Percentiles rank a stretch among this genome's conserved stretches.
phyloP scores from a whole-genome alignment of 2,329 filamentous ascomycete genomes.

The Colletotrichum incanum region DNA sequence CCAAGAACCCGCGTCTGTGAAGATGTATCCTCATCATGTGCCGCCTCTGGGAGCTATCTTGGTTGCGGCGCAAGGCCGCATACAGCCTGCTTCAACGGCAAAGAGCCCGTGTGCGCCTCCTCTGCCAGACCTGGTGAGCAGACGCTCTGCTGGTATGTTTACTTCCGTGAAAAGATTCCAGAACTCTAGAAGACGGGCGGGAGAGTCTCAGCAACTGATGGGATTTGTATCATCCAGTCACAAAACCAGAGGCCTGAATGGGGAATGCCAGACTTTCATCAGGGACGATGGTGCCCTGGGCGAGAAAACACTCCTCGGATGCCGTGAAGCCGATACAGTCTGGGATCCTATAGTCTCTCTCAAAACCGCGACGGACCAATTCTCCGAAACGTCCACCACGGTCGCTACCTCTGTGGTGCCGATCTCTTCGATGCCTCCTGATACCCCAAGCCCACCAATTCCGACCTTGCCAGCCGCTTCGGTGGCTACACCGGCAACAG shows the following conservation, averaged over 20 bases:
- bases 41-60: slow-evolving; percentile 1
- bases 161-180: no score
- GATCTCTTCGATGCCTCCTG: neutral
- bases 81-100: slow-evolving; percentile 2
- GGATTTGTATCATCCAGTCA: neutral
- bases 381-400: neutral
- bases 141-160: slow-evolving; percentile 35
- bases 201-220: neutral
- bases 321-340: neutral
- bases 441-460: neutral
- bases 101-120: slow-evolving; percentile 9
- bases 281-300: slow-evolving; percentile 20
- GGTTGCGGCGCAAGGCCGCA: slow-evolving; percentile 2
- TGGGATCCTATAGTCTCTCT: slow-evolving; percentile 29
- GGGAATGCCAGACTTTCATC: slow-evolving; percentile 30
- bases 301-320: slow-evolving; percentile 25
- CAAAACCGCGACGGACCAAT: neutral
- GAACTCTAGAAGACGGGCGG: no score
- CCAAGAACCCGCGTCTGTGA: slow-evolving; percentile 19
- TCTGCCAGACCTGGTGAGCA: neutral
- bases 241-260: neutral
- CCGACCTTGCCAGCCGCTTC: neutral
- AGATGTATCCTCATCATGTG: neutral
- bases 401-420: neutral
- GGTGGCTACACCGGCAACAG: neutral